Evolutionary conservation across 2,329 filamentous ascomycete genomes (phyloP), one percentile per base, ranked within the genome.

Genomic region (Venturiaceae sp.): DNA sequence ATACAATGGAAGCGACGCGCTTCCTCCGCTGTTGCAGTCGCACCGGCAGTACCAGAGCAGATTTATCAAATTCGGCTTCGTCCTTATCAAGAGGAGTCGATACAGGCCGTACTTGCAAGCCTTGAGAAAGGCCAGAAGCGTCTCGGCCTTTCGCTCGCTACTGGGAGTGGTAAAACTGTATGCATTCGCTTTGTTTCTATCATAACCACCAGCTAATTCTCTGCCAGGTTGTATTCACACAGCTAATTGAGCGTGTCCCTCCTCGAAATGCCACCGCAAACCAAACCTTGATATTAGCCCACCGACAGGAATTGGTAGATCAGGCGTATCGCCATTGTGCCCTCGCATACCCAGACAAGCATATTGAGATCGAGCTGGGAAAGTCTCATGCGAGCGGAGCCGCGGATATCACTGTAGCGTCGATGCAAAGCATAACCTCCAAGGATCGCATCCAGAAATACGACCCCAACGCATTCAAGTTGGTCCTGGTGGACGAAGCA

Each of bases 401-500:
- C 1, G 92, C 92, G 58, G 92, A 99, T 71, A 96, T 99, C 64
- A 96, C 92, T 8, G 81, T 99, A 55, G 94, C 92, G 47, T 96
- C 92, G 34, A 81, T 99, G 36, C 85, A 87, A 67, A 96, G 90
- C 70, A 84, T 99, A 64, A 83, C 80, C 7, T 95, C 89, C 5
- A 82, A 83, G 13, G 82, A 86, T 56, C 83, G 94, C 1, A 79
- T 97, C n/a, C 68, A 72, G 36, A 96, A 96, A 68, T 97, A 92
- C 66, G 83, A 95, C 63, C 88, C 91, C 0, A 72, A 71, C 0
- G 77, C 76, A 7, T 97, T 92, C 77, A 99, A 99, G 72, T 82
- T 99, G 0, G 76, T 99, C 0, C 80, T 99, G 2, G 92, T 99
- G 3, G 94, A 99, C 63, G 94, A 99, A 73, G 94, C 92, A 4